Evolutionary conservation across 352 stramenopile genomes (phyloP).

Genomic region (Pythium insidiosum): DNA sequence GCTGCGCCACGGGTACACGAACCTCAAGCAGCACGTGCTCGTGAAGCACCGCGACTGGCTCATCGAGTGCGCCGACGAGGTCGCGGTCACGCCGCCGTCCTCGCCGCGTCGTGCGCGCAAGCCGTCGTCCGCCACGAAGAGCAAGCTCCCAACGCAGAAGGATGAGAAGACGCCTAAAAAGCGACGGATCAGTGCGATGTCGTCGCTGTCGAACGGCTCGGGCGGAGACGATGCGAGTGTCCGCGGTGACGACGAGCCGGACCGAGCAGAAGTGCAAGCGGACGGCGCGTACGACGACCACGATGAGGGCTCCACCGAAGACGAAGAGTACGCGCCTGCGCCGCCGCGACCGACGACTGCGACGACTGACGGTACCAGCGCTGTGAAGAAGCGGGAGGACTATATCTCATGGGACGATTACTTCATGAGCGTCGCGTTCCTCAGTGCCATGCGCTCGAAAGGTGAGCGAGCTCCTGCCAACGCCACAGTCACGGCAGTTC

Average conservation of each 20-base stretch:
- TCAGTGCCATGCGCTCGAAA: slow-evolving; percentile 99
- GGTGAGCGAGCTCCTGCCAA: slow-evolving; percentile 31
- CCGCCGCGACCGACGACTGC: too few relatives aligned
- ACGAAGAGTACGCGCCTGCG: background rate
- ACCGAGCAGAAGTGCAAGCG: too few relatives aligned
- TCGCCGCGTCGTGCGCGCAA: too few relatives aligned
- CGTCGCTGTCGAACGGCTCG: too few relatives aligned
- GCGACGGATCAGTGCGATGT: slow-evolving; percentile 3
- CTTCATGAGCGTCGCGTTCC: slow-evolving; percentile 98
- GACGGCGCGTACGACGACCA: background rate
- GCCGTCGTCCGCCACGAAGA: background rate
- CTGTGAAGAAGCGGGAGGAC: slow-evolving; percentile 74
- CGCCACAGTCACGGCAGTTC: too few relatives aligned
- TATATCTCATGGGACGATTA: slow-evolving; percentile 99
- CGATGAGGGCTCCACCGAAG: background rate
- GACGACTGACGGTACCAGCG: too few relatives aligned
- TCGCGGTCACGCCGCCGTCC: slow-evolving; percentile 11
- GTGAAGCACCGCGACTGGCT: slow-evolving; percentile 59
- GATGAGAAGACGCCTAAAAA: slow-evolving; percentile 7
- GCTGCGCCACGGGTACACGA: slow-evolving; percentile 47
- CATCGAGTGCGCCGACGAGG: slow-evolving; percentile 10
- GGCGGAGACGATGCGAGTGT: background rate
- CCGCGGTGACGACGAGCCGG: background rate
- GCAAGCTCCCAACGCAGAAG: background rate
- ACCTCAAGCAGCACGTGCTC: slow-evolving; percentile 57